These are phyloP conservation scores for Umbelopsis isabellina DNA, from an alignment of 192 early-diverging fungal species.

Conservation along the genomic window DNA sequence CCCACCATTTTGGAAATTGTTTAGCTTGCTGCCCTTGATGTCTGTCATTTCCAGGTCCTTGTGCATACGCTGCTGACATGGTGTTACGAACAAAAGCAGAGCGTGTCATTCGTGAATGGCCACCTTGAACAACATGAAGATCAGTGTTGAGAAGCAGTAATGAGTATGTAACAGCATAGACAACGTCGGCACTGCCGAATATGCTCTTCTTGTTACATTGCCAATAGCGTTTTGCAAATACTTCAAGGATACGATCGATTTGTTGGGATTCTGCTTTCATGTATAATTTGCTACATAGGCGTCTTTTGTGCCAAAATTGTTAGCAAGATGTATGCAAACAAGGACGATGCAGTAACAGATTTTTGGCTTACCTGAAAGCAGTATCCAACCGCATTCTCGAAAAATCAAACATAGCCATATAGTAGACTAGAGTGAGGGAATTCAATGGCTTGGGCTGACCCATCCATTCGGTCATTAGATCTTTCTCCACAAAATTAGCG, in stretches of 20 bases:
- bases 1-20: constrained; percentile 48
- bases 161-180: constrained; percentile 86
- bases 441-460: constrained; percentile 58
- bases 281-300: constrained; percentile 75
- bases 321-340: not conserved
- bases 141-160: constrained; percentile 92
- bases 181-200: constrained; percentile 65
- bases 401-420: constrained; percentile 86
- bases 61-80: constrained; percentile 49
- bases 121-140: constrained; percentile 83
- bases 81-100: constrained; percentile 77
- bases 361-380: constrained; percentile 63
- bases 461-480: constrained; percentile 52
- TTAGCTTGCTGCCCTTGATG: constrained; percentile 27
- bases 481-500: constrained; percentile 44
- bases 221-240: constrained; percentile 81
- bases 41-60: constrained; percentile 19
- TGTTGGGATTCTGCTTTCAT: constrained; percentile 93
- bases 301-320: constrained; percentile 31
- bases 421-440: constrained; percentile 58
- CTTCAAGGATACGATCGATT: constrained; percentile 87
- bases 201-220: constrained; percentile 75
- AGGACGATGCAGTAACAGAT: not conserved
- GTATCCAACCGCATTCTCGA: constrained; percentile 67
- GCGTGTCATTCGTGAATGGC: constrained; percentile 72